Conservation (phyloP, 768 basidiomycete species). For the Chlorophyllum brunneum region DNA sequence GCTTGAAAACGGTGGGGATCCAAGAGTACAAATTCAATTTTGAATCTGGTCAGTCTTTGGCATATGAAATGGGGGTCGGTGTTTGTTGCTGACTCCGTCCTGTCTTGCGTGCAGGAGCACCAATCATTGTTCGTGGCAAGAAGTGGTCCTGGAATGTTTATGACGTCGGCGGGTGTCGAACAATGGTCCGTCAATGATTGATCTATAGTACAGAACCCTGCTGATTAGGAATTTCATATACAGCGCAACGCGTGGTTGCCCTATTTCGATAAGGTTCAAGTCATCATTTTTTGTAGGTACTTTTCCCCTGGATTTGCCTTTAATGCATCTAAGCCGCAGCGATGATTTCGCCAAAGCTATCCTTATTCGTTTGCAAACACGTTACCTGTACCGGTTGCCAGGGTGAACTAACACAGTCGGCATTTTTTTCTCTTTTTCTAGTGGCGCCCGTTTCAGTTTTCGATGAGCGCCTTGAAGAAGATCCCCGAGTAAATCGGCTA, state of each 20-base stretch:
- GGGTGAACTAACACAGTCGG: too few relatives aligned
- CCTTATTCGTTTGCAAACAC: too few relatives aligned
- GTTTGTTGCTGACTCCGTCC: too few relatives aligned
- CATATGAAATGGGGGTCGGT: too few relatives aligned
- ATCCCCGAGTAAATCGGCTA: slow-evolving; percentile 63
- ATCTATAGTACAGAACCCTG: too few relatives aligned
- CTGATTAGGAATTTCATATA: too few relatives aligned
- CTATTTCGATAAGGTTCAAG: slow-evolving; percentile 75
- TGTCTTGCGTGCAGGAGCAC: not conserved
- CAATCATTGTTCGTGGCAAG: slow-evolving; percentile 19
- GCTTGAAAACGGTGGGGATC: slow-evolving; percentile 67
- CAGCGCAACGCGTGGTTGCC: slow-evolving; percentile 81
- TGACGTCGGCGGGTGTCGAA: slow-evolving; percentile 75
- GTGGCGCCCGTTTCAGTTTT: slow-evolving; percentile 79
- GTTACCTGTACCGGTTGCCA: too few relatives aligned
- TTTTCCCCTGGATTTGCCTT: not conserved
- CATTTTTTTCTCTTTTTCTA: slow-evolving; percentile 15
- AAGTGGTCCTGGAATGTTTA: slow-evolving; percentile 67
- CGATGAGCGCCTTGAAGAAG: slow-evolving; percentile 71
- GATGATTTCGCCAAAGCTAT: too few relatives aligned
- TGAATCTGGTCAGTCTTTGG: slow-evolving; percentile 33
- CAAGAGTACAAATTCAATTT: slow-evolving; percentile 59
- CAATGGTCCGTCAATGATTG: slow-evolving; percentile 39
- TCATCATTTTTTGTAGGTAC: slow-evolving; percentile 63
- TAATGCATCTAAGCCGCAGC: too few relatives aligned